A percentile compares a stretch with the other conserved stretches of the same genome.
phyloP scores from a whole-genome alignment of 768 basidiomycete genomes.

The Pholiota microspora region DNA sequence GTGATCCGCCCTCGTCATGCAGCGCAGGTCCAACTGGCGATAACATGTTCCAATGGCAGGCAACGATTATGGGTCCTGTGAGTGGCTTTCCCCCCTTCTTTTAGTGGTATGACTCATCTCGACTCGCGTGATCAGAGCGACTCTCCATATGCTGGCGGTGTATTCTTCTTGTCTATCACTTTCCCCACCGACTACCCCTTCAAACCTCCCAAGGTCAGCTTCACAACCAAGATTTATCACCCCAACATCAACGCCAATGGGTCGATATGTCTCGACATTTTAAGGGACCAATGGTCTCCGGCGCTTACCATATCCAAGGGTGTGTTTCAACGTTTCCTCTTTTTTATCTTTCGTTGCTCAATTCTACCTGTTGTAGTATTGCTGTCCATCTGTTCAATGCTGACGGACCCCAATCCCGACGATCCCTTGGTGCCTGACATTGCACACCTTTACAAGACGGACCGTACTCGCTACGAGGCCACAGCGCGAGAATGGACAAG shows the following conservation, averaged over 20 bases:
- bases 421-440: constrained; percentile 99
- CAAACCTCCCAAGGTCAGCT: constrained; percentile 99
- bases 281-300: constrained; percentile 99
- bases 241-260: constrained; percentile 99
- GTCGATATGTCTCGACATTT: constrained; percentile 96
- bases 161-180: constrained; percentile 94
- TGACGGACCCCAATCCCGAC: constrained; percentile 99
- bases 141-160: constrained; percentile 97
- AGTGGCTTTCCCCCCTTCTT: constrained; percentile 32
- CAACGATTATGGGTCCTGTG: constrained; percentile 99
- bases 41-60: constrained; percentile 99
- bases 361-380: constrained; percentile 53
- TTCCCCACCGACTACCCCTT: constrained; percentile 99
- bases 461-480: constrained; percentile 94
- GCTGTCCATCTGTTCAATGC: constrained; percentile 97
- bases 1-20: constrained; percentile 99
- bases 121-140: constrained; percentile 63
- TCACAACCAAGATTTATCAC: constrained; percentile 99
- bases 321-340: constrained; percentile 34
- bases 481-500: constrained; percentile 99
- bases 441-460: constrained; percentile 99
- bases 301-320: constrained; percentile 99
- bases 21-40: constrained; percentile 97
- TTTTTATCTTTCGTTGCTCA: constrained; percentile 1
- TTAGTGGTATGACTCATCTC: constrained; percentile 23